phyloP scores from a whole-genome alignment of 208 protist genomes.

The Leishmania martiniquensis region DNA sequence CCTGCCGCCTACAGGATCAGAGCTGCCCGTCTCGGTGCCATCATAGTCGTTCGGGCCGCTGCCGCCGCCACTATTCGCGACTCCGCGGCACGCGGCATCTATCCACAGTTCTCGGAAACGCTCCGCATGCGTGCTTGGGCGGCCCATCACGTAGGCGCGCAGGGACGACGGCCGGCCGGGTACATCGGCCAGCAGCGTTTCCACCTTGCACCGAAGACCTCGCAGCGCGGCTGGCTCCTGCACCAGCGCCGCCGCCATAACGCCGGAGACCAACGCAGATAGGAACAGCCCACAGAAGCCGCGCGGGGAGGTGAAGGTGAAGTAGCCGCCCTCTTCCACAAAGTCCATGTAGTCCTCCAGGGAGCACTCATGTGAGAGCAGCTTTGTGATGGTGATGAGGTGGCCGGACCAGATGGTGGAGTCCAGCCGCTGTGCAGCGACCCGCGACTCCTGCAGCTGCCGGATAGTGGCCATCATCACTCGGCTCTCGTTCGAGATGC shows the following conservation, averaged over 20 bases:
- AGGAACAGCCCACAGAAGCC: slow-evolving; percentile 51
- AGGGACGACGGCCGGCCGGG: slow-evolving; percentile 47
- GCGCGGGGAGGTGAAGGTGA: slow-evolving; percentile 27
- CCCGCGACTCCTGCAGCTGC: slow-evolving; percentile 39
- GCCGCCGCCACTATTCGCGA: background rate
- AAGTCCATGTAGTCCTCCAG: slow-evolving; percentile 77
- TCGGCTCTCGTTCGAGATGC: slow-evolving; percentile 56
- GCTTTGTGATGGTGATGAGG: slow-evolving; percentile 61
- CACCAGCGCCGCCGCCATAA: slow-evolving; percentile 29
- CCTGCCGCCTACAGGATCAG: slow-evolving; percentile 21
- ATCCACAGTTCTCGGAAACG: slow-evolving; percentile 88
- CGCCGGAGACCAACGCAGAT: slow-evolving; percentile 31
- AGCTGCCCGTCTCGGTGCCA: background rate
- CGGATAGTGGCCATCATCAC: slow-evolving; percentile 37
- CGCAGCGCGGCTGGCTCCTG: slow-evolving; percentile 38
- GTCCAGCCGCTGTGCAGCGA: slow-evolving; percentile 32
- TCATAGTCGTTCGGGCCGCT: background rate
- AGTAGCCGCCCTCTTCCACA: slow-evolving; percentile 43
- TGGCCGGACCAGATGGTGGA: slow-evolving; percentile 59
- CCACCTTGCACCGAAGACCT: slow-evolving; percentile 54
- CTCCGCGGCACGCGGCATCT: slow-evolving; percentile 10
- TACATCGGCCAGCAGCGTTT: slow-evolving; percentile 57
- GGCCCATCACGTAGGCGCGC: slow-evolving; percentile 50
- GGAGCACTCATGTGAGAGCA: slow-evolving; percentile 54
- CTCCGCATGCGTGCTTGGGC: slow-evolving; percentile 59